phyloP scores from a whole-genome alignment of 106 monocot species.

The Agapanthus africanus region DNA sequence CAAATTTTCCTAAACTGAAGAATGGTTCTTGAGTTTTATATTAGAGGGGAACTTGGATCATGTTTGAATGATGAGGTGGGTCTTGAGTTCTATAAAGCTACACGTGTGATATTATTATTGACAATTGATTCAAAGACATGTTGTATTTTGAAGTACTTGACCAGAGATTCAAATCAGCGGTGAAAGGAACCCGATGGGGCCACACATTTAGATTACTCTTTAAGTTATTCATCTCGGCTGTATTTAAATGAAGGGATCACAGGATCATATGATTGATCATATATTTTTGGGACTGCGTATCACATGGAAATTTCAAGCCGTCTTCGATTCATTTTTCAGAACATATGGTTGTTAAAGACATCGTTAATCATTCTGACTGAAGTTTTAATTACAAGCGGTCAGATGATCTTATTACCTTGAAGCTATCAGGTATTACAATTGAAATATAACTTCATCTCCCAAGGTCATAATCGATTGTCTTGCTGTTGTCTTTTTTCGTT shows the following conservation, averaged over 20 bases:
- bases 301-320: neutral
- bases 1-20: no score
- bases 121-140: neutral
- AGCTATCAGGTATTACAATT: neutral
- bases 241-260: neutral
- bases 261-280: neutral
- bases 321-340: neutral
- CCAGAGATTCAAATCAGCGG: neutral
- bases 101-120: neutral
- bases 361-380: neutral
- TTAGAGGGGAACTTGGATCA: neutral
- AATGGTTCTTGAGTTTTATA: no score
- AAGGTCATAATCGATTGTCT: neutral
- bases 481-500: neutral
- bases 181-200: neutral
- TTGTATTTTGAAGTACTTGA: neutral
- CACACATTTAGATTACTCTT: neutral
- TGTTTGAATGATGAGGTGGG: neutral
- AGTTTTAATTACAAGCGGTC: neutral
- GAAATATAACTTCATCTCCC: neutral
- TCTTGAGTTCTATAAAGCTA: neutral
- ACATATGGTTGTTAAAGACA: no score
- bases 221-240: no score
- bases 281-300: neutral
- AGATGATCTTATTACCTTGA: neutral